Evolutionary conservation across 1,139 yeast species (phyloP), one percentile per base, ranked within the genome.

Genomic region (Geotrichum restrictum): DNA sequence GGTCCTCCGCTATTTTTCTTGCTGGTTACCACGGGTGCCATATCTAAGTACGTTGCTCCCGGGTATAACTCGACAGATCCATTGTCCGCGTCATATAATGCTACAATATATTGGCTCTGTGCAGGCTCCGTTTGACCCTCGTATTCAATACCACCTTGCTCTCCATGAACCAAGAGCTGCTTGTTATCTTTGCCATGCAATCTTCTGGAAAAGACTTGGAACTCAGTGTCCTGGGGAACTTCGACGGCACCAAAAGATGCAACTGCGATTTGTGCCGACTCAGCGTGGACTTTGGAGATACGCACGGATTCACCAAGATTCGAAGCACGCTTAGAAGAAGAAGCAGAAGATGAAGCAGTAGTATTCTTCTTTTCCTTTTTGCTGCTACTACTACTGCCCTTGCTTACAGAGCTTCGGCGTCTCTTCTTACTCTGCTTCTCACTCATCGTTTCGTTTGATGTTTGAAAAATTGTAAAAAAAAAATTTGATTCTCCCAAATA

Each of bases 211-310:
- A 79, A 87, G 38, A 88, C 71, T 39, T 83, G 81, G 63, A 91
- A 86, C 39, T 71, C 68, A 6, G 87, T 79, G 18, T 77, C 74
- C 13, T 71, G 67, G 34, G 94, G 84, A 11, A 84, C 78, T 19
- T 76, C 70, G 49, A 86, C 74, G 3, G 96, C 96, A 62, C 86
- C 86, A 74, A 88, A 85, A 62, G 87, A 85, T 8, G 73, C 71
- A 2, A 77, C 74, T 4, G 62, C 59, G 3, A 53, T 32, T n/a
- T 52, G 44, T 4, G 50, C 44, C 29, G 36, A 41, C 32, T 24
- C 48, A 24, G 10, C 45, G 32, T 45, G 52, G 16, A 46, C 51
- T 38, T 37, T 40, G 27, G 38, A 16, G 32, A 51, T 44, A n/a
- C 32, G 40, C 34, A 48, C 52, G 10, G 34, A 43, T 14, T 53